Percentiles rank a stretch among this genome's conserved stretches.
Evolutionary conservation across 805 yeast genomes (phyloP).

Genomic region (Candida oleophila): DNA sequence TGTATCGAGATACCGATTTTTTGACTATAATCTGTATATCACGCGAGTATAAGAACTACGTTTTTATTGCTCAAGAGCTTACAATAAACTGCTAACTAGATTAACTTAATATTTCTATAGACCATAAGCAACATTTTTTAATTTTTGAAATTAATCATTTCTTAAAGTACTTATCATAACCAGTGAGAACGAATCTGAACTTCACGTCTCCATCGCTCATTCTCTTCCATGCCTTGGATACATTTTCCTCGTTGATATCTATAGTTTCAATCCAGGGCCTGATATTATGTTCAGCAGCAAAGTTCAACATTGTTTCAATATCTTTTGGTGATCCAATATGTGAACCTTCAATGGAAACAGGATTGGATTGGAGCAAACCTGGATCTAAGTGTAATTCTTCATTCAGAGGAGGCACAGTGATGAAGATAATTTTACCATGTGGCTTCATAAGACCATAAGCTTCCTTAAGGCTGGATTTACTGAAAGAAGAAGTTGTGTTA

Average conservation of each 20-base stretch:
- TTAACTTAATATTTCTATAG: too few relatives aligned
- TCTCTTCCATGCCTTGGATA: constrained; percentile 54
- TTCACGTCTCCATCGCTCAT: constrained; percentile 55
- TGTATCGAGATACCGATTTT: too few relatives aligned
- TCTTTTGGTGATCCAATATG: constrained; percentile 61
- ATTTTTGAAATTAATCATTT: too few relatives aligned
- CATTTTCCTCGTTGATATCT: constrained; percentile 51
- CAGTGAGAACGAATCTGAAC: constrained; percentile 62
- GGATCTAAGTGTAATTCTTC: constrained; percentile 21
- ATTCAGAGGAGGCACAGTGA: neutral
- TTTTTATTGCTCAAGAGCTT: too few relatives aligned
- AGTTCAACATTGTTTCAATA: constrained; percentile 52
- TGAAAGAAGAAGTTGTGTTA: constrained; percentile 19
- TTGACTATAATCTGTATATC: too few relatives aligned
- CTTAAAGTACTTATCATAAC: constrained; percentile 47
- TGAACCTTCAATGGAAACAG: constrained; percentile 56
- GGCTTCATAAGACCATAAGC: constrained; percentile 44
- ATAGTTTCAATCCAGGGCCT: constrained; percentile 64
- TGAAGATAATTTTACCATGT: constrained; percentile 37
- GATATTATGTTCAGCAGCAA: constrained; percentile 35
- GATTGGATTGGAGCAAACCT: constrained; percentile 48
- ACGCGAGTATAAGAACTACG: too few relatives aligned
- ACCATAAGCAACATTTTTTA: neutral
- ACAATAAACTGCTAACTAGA: too few relatives aligned
- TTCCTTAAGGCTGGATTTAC: constrained; percentile 4